Base-by-base conservation (phyloP, 306 rosid genomes). In the Mimosa bimucronata region DNA sequence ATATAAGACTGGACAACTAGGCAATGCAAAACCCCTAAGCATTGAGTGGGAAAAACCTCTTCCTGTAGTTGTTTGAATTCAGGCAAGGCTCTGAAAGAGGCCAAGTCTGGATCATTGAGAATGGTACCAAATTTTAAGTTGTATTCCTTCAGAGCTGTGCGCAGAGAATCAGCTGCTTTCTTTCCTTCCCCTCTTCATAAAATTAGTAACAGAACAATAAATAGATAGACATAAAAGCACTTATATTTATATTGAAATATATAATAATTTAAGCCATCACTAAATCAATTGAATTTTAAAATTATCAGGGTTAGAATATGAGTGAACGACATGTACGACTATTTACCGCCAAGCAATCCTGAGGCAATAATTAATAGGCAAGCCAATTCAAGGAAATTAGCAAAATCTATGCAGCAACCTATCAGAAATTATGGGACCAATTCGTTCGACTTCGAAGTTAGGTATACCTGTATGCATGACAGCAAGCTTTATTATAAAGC, bases 41-140 rank as follows among this genome's bases (percentile, higher is more conserved):
- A 66, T 76, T 84, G 62, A 82, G 45, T 26, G 45, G 28, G 81
- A 80, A 67, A 57, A 77, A 93, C 99, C 98, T 95, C 98, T 89
- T 93, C 98, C 75, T 91, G 97, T 82, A 93, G 88, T 82, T 95
- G 97, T 72, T 90, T 93, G 85, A 89, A 95, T 81, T 95, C 99
- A 53, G 99, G 99, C 84, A 90, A 83, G 71, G 97, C 93, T 88
- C 99, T 85, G 82, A 95, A 92, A 67, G 99, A 93, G 84, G 99
- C 96, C 93, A 95, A 86, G 86, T 95, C 98, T 21, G 99, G 97
- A 87, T 95, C 98, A 81, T 95, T 95, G 86, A 95, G 89, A 87
- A 95, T 88, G 52, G 99, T 95, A 74, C 92, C 95, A 69, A 93
- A 95, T 88, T 95, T 95, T 76, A 95, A 94, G 81, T 89, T 84